Evolutionary conservation across 257 asterid species (phyloP).

Genomic region (Solanum rostratum): DNA sequence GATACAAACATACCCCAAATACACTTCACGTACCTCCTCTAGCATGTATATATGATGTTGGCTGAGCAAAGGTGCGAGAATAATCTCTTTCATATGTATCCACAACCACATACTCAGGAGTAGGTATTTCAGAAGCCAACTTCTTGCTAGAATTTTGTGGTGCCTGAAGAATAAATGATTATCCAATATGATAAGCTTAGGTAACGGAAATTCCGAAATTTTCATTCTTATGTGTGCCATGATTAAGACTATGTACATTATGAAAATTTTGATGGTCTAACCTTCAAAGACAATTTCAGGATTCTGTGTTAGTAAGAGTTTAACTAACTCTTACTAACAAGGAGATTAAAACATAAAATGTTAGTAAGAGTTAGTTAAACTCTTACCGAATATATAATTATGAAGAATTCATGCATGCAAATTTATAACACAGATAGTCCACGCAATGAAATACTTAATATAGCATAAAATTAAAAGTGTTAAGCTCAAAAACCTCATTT

Average conservation of each 20-base stretch:
- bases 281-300: background rate
- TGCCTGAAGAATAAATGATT: conserved; percentile 27
- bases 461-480: background rate
- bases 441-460: background rate
- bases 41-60: conserved; percentile 85
- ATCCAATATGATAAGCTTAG: background rate
- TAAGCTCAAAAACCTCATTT: background rate
- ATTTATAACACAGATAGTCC: background rate
- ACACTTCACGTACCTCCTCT: conserved; percentile 60
- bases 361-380: background rate
- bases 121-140: conserved; percentile 84
- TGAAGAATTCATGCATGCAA: background rate
- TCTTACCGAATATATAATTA: background rate
- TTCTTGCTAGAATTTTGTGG: conserved; percentile 59
- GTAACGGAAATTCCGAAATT: background rate
- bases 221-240: background rate
- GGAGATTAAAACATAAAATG: background rate
- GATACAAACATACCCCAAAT: conserved; percentile 2
- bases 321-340: background rate
- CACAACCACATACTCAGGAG: conserved; percentile 81
- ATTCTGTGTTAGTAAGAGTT: no score
- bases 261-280: background rate
- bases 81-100: conserved; percentile 97
- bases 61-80: conserved; percentile 76
- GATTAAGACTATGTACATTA: background rate